These are phyloP conservation scores for Cymbopogon flexuosus DNA, from an alignment of 202 grass and related monocot genomes.

Conservation along the genomic window DNA sequence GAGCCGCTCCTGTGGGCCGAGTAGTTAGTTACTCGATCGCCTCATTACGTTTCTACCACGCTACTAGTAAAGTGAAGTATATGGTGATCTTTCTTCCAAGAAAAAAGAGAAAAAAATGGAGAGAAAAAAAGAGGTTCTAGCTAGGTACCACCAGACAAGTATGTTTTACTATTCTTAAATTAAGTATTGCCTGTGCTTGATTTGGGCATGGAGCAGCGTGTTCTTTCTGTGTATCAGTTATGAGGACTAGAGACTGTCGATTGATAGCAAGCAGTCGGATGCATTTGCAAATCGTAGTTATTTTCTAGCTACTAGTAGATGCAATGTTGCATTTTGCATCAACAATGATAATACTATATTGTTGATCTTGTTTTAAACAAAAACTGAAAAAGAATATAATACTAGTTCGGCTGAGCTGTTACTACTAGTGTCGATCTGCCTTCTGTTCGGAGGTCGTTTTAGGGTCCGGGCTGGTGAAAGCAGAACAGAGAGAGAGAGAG, in stretches of 20 bases:
- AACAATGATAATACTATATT: background rate
- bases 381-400: background rate
- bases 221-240: constrained; percentile 3
- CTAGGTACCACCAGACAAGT: too few species aligned
- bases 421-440: background rate
- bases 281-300: background rate
- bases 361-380: background rate
- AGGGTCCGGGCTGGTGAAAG: background rate
- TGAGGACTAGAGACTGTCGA: background rate
- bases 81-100: background rate
- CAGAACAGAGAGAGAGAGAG: background rate
- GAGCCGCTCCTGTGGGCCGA: constrained; percentile 58
- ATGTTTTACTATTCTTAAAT: constrained; percentile 15
- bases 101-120: too few species aligned
- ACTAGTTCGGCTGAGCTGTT: background rate
- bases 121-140: too few species aligned
- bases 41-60: background rate
- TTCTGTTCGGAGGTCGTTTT: constrained; percentile 37
- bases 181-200: background rate
- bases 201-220: background rate
- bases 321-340: background rate
- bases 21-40: background rate
- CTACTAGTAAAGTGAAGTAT: background rate
- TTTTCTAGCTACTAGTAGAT: background rate
- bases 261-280: background rate